Evolutionary conservation across 2,329 filamentous ascomycete genomes (phyloP), one percentile per base, ranked within the genome.

Genomic region (Shiraia sp.): DNA sequence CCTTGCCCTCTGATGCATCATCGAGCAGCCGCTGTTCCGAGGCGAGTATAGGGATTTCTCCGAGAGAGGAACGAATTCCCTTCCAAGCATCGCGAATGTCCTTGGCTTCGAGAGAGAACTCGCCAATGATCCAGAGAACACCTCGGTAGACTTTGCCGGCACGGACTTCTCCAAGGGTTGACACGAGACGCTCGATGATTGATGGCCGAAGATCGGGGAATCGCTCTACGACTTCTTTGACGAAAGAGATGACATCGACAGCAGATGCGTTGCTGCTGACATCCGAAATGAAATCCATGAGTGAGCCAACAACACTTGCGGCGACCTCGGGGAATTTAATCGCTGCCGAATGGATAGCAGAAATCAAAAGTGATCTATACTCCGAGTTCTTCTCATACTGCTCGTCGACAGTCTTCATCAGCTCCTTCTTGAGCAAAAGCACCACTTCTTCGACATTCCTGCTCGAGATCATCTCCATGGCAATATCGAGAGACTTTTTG

Each of bases 291-390:
- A 97, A 97, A 72, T 99, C 93, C 93, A 99, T 99, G 39, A 99
- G 80, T 31, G 96, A 81, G 53, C 93, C 93, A 40, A 99, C 93
- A 12, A 99, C 93, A 65, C 90, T 97, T 32, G 92, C 88, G 17
- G 93, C 93, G 49, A 99, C 92, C 72, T 99, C 92, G 9, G 93
- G 97, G 76, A 97, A 97, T 68, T 95, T 96, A 78, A 99, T 97
- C 59, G 93, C 93, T 70, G 93, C 97, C 69, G 95, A 90, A 71
- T 99, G 93, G 64, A 99, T 99, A 26, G 91, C 90, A 71, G 96
- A 90, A 56, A 99, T 97, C 48, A 99, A 80, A 7, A 99, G 80
- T 63, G 95, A 91, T 58, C 93, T 87, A 38, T 65, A 65, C 43
- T 66, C 63, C 3, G 61, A 51, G 47, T 63, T 68, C 76, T 97